Evolutionary conservation across 345 rosid species (phyloP).

Genomic region (Psidium guajava): DNA sequence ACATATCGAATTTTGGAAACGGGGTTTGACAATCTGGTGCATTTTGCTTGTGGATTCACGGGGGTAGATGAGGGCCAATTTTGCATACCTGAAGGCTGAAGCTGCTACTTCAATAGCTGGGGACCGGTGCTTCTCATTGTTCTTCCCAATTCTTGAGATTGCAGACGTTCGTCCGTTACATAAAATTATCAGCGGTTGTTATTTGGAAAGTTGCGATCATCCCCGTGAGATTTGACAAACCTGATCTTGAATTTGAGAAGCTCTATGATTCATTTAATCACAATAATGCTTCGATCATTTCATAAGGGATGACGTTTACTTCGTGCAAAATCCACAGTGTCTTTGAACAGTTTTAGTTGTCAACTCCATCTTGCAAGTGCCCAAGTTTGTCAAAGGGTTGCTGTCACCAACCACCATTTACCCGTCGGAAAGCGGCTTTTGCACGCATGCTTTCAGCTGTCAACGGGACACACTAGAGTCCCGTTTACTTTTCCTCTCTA

Average conservation of each 20-base stretch:
- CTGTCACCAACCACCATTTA: conserved; percentile 10
- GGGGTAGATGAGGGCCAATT: neutral
- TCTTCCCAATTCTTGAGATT: neutral
- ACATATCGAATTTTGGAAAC: neutral
- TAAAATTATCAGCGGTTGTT: neutral
- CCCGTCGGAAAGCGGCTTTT: conserved; percentile 3
- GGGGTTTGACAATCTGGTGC: neutral
- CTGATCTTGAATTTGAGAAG: neutral
- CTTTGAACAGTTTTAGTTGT: conserved; percentile 8
- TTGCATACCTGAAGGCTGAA: neutral
- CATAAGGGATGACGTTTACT: neutral
- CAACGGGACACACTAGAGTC: neutral
- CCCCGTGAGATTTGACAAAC: neutral
- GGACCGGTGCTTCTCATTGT: neutral
- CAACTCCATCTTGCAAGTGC: conserved; percentile 2
- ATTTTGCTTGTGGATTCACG: neutral
- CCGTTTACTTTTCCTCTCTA: neutral
- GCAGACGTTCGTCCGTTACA: neutral
- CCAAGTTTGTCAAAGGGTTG: conserved; percentile 13
- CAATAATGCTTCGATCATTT: neutral
- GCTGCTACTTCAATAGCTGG: neutral
- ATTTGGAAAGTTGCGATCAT: neutral
- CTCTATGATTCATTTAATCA: neutral
- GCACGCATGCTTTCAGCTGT: neutral
- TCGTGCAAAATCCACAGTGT: conserved; percentile 11